A percentile compares a stretch with the other conserved stretches of the same genome.
Evolutionary conservation across 331 rosid species (phyloP).

Genomic region (Rhamnella rubrinervis): DNA sequence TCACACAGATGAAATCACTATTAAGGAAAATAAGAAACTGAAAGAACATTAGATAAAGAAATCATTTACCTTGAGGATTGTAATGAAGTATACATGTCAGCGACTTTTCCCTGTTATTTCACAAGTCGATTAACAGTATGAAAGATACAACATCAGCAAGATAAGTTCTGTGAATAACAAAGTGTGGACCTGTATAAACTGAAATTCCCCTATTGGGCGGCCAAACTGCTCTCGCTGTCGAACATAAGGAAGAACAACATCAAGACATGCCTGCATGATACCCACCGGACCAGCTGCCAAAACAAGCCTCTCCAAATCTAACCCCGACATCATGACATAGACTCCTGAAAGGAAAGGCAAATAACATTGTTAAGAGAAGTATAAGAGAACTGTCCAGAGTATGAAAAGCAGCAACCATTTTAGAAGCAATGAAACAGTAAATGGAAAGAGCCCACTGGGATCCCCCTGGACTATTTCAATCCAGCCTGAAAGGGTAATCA

Average conservation of each 20-base stretch:
- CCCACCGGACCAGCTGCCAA: conserved; percentile 89
- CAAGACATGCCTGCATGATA: conserved; percentile 94
- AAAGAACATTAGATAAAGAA: conserved; percentile 6
- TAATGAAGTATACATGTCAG: conserved; percentile 88
- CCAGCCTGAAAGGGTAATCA: too few relatives aligned
- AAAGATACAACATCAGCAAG: conserved; percentile 19
- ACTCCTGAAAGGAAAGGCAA: conserved; percentile 62
- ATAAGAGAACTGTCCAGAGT: not conserved
- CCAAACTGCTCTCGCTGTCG: conserved; percentile 96
- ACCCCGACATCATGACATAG: conserved; percentile 95
- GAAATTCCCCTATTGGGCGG: conserved; percentile 95
- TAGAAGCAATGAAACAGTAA: too few relatives aligned
- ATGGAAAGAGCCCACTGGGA: too few relatives aligned
- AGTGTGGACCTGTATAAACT: conserved; percentile 74
- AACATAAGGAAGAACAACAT: conserved; percentile 80
- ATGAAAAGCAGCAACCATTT: too few relatives aligned
- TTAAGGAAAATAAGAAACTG: conserved; percentile 6
- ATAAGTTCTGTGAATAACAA: conserved; percentile 15
- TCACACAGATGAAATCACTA: conserved; percentile 19
- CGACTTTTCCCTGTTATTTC: conserved; percentile 80
- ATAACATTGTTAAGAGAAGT: conserved; percentile 1
- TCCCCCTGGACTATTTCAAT: too few relatives aligned
- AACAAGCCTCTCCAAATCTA: conserved; percentile 96
- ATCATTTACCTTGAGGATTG: conserved; percentile 79
- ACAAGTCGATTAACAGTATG: conserved; percentile 12